phyloP scores from a whole-genome alignment of 169 alveolate genomes.

The Babesia bigemina region DNA sequence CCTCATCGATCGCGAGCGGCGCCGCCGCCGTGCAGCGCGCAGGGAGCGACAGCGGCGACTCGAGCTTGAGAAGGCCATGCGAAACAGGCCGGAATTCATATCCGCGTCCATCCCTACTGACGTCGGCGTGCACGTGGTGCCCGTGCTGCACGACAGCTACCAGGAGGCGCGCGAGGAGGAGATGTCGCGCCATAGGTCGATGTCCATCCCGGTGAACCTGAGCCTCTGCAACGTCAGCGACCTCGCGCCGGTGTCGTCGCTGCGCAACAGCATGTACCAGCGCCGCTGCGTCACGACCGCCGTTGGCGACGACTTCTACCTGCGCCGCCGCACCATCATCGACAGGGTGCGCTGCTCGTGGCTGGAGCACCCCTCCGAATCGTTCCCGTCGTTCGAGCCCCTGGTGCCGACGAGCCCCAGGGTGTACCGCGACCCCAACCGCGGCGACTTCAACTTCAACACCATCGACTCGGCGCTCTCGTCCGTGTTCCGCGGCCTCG shows the following conservation, averaged over 20 bases:
- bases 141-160: slow-evolving; percentile 2
- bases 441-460: slow-evolving; percentile 37
- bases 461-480: slow-evolving; percentile 20
- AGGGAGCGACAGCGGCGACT: slow-evolving; percentile 21
- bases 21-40: slow-evolving; percentile 16
- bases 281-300: slow-evolving; percentile 55
- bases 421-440: slow-evolving; percentile 19
- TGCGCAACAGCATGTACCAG: slow-evolving; percentile 4
- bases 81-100: slow-evolving; percentile 14
- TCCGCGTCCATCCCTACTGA: slow-evolving; percentile 34
- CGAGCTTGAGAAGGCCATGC: background rate
- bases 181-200: slow-evolving; percentile 20
- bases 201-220: slow-evolving; percentile 47
- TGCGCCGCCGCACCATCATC: slow-evolving; percentile 34
- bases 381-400: background rate
- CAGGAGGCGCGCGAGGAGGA: slow-evolving; percentile 15
- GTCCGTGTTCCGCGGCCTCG: slow-evolving; percentile 26
- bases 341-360: slow-evolving; percentile 41
- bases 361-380: slow-evolving; percentile 11
- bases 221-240: slow-evolving; percentile 20
- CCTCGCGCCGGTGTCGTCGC: slow-evolving; percentile 4
- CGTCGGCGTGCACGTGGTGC: slow-evolving; percentile 1
- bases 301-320: slow-evolving; percentile 41
- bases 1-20: slow-evolving; percentile 9
- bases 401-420: slow-evolving; percentile 5